A percentile compares a stretch with the other conserved stretches of the same genome.
Evolutionary conservation across 2,329 filamentous ascomycete genomes (phyloP).

Genomic region (Sporothrix variecibatus): DNA sequence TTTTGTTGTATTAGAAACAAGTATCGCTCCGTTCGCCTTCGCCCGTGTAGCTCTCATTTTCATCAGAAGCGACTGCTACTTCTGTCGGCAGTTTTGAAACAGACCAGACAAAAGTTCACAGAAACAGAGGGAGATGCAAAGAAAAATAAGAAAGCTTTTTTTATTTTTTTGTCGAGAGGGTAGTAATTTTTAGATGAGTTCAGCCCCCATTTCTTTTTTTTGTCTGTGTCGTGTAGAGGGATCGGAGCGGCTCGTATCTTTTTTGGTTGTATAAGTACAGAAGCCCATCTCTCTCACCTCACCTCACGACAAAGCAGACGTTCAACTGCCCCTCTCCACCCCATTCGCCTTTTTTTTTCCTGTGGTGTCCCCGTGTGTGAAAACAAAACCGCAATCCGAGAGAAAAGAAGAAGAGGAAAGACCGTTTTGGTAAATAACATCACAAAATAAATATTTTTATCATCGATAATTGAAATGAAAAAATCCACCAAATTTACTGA

Average conservation of each 20-base stretch:
- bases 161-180: constrained; percentile 16
- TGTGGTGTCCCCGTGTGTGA: constrained; percentile 14
- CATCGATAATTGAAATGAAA: constrained; percentile 2
- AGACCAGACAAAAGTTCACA: not conserved
- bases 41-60: not conserved
- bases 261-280: not conserved
- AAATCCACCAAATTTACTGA: constrained; percentile 37
- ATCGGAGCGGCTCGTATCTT: not conserved
- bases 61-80: not conserved
- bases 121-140: constrained; percentile 11
- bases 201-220: not conserved
- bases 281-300: not conserved
- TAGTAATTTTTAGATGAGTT: constrained; percentile 13
- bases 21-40: constrained; percentile 7
- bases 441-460: constrained; percentile 8
- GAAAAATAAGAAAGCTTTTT: constrained; percentile 19
- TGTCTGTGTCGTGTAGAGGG: not conserved
- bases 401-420: constrained; percentile 26
- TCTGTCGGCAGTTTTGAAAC: not conserved
- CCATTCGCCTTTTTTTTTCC: not conserved
- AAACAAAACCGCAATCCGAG: constrained; percentile 21
- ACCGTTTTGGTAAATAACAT: constrained; percentile 8
- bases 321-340: not conserved
- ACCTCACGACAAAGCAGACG: not conserved
- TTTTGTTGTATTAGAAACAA: constrained; percentile 10